Evolutionary conservation across 768 basidiomycete species (phyloP), one percentile per base, ranked within the genome.

Genomic region (Dictyophora rubrovolvata): DNA sequence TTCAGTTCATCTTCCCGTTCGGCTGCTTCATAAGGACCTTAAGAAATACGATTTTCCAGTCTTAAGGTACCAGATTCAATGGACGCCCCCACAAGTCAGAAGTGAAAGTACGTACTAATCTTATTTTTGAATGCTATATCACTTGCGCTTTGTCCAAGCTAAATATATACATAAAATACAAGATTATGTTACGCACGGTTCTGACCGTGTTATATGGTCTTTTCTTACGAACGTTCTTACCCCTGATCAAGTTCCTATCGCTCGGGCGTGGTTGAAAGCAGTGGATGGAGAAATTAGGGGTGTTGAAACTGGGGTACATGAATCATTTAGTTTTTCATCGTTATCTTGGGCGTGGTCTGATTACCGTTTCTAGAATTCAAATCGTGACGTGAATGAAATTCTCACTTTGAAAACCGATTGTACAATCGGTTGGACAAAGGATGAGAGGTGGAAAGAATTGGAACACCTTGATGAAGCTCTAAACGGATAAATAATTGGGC

Each of bases 111-210:
- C 28, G 28, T 28, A 28, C 7, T 28, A 28, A 28, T 28, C 28
- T 28, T 28, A 28, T 28, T 28, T n/a, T 3, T 2, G 28, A 28
- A 3, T 28, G 28, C 7, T 7, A 28, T 7, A n/a, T 28, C 28
- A 28, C 28, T 28, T 28, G 28, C 4, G 28, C 28, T 28, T n/a
- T n/a, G n/a, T n/a, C n/a, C n/a, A n/a, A n/a, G n/a, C n/a, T n/a
- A n/a, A n/a, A n/a, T 28, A 28, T 7, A 28, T 28, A 7, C 28
- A 28, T 28, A 3, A n/a, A n/a, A 28, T 28, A 7, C 28, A 28
- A 28, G 85, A 84, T 0, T 81, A 82, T 56, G 83, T 89, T 6
- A 87, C 86, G 0, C 88, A 90, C 63, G 85, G 72, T 5, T 79
- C 79, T 8, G 89, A 90, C 63, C 74, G 83, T 6, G 60, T 71